Conservation (phyloP, 495 filamentous ascomycete genomes). For the Penicillium arizonense region DNA sequence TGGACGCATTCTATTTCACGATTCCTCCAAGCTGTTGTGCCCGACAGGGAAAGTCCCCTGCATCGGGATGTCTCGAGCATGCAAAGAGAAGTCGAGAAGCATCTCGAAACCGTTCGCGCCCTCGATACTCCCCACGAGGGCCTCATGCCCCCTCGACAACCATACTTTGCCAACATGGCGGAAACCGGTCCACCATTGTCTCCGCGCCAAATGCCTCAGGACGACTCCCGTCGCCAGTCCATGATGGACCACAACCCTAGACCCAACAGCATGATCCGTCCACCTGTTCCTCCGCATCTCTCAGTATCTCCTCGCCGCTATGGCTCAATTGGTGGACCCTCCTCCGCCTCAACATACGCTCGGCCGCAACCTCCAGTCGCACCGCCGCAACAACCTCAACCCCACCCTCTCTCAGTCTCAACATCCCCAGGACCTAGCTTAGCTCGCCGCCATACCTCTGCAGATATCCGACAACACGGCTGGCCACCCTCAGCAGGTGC, state of each 20-base stretch:
- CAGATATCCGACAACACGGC: constrained; percentile 87
- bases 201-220: constrained; percentile 85
- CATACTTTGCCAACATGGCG: constrained; percentile 70
- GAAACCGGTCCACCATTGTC: constrained; percentile 79
- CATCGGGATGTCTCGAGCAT: constrained; percentile 65
- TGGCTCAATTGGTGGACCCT: constrained; percentile 75
- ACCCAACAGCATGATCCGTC: constrained; percentile 46
- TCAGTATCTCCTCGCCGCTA: constrained; percentile 77
- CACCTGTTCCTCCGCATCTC: constrained; percentile 76
- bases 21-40: constrained; percentile 66
- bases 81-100: constrained; percentile 82
- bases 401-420: constrained; percentile 76
- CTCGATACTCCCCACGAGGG: constrained; percentile 79
- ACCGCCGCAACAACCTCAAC: constrained; percentile 61
- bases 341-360: constrained; percentile 66
- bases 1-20: constrained; percentile 77
- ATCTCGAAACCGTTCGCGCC: constrained; percentile 66
- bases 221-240: constrained; percentile 74
- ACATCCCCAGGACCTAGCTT: constrained; percentile 72
- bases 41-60: constrained; percentile 59
- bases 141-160: constrained; percentile 70
- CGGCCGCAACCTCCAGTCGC: constrained; percentile 67
- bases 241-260: constrained; percentile 29
- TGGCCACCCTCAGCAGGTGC: constrained; percentile 65
- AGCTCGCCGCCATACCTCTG: constrained; percentile 86